A percentile compares a stretch with the other conserved stretches of the same genome.
These are phyloP conservation scores for Combretum micranthum DNA, from an alignment of 345 rosid species.

Conservation along the genomic window DNA sequence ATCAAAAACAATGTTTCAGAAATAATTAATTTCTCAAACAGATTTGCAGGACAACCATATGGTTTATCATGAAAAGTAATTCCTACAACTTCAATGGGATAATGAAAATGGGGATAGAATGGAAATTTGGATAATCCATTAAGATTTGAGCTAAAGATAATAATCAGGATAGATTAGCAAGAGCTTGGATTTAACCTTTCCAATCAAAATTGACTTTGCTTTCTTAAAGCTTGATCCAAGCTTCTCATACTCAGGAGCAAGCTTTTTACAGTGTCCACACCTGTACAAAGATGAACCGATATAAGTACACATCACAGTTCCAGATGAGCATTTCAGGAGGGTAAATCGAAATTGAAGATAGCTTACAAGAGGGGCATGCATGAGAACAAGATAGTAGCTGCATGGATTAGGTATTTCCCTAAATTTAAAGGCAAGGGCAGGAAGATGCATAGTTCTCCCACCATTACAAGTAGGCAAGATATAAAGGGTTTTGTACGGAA, in stretches of 20 bases:
- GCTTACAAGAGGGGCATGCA: too few species aligned
- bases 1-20: constrained; percentile 9
- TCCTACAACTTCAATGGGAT: neutral
- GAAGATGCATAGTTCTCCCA: too few species aligned
- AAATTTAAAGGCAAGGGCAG: too few species aligned
- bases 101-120: neutral
- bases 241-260: constrained; percentile 93
- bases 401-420: too few species aligned
- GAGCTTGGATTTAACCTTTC: constrained; percentile 49
- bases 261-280: constrained; percentile 99
- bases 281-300: constrained; percentile 21
- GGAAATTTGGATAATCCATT: neutral
- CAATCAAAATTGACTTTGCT: constrained; percentile 80
- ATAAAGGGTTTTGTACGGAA: too few species aligned
- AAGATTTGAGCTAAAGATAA: neutral
- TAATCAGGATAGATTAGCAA: neutral
- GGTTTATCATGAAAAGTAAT: too few species aligned
- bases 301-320: too few species aligned
- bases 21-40: neutral
- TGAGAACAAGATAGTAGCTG: too few species aligned
- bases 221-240: constrained; percentile 89
- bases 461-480: too few species aligned
- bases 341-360: too few species aligned
- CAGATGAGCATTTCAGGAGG: too few species aligned
- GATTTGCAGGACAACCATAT: neutral